Evolutionary conservation across 2,329 filamentous ascomycete species (phyloP), one percentile per base, ranked within the genome.

Genomic region (Sphaerostilbella broomeana): DNA sequence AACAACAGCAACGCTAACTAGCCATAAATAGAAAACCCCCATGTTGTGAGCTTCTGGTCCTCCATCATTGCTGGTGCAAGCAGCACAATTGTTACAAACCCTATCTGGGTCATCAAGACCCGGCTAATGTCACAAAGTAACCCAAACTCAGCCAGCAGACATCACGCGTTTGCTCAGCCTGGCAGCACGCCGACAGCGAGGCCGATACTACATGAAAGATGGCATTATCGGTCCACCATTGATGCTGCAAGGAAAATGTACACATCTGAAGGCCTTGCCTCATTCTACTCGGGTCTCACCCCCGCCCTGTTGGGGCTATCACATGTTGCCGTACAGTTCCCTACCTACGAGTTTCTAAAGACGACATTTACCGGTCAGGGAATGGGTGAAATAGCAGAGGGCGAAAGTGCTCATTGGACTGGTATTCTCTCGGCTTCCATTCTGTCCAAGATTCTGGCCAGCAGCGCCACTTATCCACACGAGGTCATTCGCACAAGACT

Each of bases 71-170:
- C 90, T 17, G 92, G 92, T 38, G 88, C 81, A 45, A 95, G 85
- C 66, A 95, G 89, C 50, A 98, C 92, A 4, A 74, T 97, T 47
- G 84, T 83, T 47, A 98, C 92, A 17, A 98, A 97, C 61, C 92
- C 92, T 1, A 98, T 98, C 45, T 98, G 92, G 92, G 92, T 98
- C 25, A 95, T 98, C 68, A 98, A 98, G 66, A 98, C 92, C 34
- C 77, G 92, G 50, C 76, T 98, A 52, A 97, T 97, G 92, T 95
- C 92, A 25, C 92, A 97, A 67, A 84, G 80, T 74, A 48, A 71
- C 64, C 49, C 46, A 68, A 42, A 42, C 25, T 61, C 57, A 63
- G 47, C 57, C 60, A 68, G 63, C 57, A 69, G 57, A 56, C 68
- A 61, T 12, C 63, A 67, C 47, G 49, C 53, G 47, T 67, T 69